Evolutionary conservation across 1,284 basidiomycete genomes (phyloP).

Genomic region (Lignosus rhinocerotis): DNA sequence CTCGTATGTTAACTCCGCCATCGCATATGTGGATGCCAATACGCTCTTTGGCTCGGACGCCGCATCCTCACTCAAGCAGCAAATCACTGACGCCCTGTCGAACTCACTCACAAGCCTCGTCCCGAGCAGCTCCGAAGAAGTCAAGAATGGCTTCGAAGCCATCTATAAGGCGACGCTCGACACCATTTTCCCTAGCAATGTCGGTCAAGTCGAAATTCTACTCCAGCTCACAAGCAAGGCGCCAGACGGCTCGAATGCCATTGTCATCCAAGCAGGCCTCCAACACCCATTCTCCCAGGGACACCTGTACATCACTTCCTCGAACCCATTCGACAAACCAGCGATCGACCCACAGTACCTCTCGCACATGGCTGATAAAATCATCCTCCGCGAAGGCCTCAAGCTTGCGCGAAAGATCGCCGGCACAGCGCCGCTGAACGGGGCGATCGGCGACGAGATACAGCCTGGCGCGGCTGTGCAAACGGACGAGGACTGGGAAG

Average conservation of each 20-base stretch:
- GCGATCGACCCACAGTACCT: conserved; percentile 66
- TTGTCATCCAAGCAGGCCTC: conserved; percentile 64
- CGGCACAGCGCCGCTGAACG: conserved; percentile 39
- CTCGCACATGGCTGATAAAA: conserved; percentile 52
- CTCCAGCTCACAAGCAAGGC: conserved; percentile 53
- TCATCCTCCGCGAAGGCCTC: conserved; percentile 57
- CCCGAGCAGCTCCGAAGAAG: conserved; percentile 48
- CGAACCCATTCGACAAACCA: conserved; percentile 54
- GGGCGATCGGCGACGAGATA: conserved; percentile 37
- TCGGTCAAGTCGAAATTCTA: conserved; percentile 65
- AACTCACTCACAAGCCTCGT: conserved; percentile 42
- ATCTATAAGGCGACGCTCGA: conserved; percentile 55
- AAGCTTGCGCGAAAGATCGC: conserved; percentile 51
- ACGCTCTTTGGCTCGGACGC: conserved; percentile 43
- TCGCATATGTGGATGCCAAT: conserved; percentile 62
- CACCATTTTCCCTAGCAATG: conserved; percentile 41
- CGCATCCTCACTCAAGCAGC: conserved; percentile 32
- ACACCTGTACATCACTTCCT: conserved; percentile 45
- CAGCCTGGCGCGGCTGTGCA: conserved; percentile 40
- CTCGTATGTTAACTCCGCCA: conserved; percentile 68
- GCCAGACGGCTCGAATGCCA: conserved; percentile 12
- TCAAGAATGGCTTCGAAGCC: conserved; percentile 62
- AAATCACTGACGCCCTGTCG: conserved; percentile 37
- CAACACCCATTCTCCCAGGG: conserved; percentile 60
- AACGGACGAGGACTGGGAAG: conserved; percentile 48